phyloP scores from a whole-genome alignment of 306 rosid genomes.

The Corylus americana region DNA sequence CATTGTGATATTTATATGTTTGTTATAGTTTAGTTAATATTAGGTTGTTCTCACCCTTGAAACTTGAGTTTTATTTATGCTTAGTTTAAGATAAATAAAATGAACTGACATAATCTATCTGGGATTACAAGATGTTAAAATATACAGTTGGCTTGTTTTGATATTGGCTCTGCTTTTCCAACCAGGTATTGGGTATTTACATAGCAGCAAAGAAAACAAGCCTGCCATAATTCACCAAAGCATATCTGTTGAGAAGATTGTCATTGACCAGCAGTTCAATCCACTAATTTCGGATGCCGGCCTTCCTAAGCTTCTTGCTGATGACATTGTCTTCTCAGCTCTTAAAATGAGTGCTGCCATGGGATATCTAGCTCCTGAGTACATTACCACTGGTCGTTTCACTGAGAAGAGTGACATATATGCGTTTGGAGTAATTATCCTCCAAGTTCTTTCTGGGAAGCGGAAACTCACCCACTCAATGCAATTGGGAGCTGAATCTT shows the following conservation, averaged over 20 bases:
- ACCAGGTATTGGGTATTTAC: constrained; percentile 82
- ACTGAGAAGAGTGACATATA: constrained; percentile 88
- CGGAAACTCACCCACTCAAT: constrained; percentile 51
- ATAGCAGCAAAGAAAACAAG: constrained; percentile 57
- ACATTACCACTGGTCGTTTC: constrained; percentile 86
- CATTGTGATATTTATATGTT: background rate
- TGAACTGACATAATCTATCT: background rate
- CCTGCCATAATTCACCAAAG: constrained; percentile 84
- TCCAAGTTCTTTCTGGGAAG: constrained; percentile 79
- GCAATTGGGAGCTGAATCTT: constrained; percentile 49
- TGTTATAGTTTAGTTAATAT: background rate
- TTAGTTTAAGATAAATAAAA: background rate
- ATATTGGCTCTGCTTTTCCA: constrained; percentile 20
- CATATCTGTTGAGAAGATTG: constrained; percentile 80
- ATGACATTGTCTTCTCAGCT: constrained; percentile 83
- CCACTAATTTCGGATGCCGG: constrained; percentile 81
- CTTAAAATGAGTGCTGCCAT: constrained; percentile 95
- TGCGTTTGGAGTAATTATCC: constrained; percentile 86
- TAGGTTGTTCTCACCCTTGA: background rate
- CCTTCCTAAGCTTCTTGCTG: constrained; percentile 88
- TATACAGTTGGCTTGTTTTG: background rate
- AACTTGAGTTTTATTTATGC: background rate
- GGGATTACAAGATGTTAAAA: background rate
- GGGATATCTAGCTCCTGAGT: constrained; percentile 98
- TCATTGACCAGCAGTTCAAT: constrained; percentile 64